Evolutionary conservation across 176 grass and related monocot genomes (phyloP), one percentile per base, ranked within the genome.

Genomic region (Areca catechu): DNA sequence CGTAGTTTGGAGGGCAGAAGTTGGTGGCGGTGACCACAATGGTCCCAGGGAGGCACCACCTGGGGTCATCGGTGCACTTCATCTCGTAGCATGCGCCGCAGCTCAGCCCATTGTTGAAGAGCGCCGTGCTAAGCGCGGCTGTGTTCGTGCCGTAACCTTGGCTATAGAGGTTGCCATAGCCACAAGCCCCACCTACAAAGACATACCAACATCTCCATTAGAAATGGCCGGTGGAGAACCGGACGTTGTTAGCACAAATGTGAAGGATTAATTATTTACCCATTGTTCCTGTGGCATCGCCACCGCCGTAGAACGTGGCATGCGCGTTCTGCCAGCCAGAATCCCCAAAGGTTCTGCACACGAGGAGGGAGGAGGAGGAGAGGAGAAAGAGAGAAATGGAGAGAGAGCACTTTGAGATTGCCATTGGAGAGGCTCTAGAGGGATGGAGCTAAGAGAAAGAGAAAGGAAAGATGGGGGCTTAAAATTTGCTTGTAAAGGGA

Each of bases 81-180:
- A 60, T 60, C 57, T 60, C 57, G 16, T 60, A 60, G 57, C 57
- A 60, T 16, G 57, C 17, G 14, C 57, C 57, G 24, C 57, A 60
- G 57, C 57, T 60, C 7, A 28, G 57, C 1, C 57, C 57, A 9
- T 60, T 30, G 17, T 60, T 60, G 57, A 60, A 60, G 4, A 60
- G 57, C 1, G 57, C 57, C 1, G 57, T 60, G 57, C 57, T 60
- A 2, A 60, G 57, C 5, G 57, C 57, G 0, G 57, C 57, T 15
- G 57, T 60, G 57, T 60, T 60, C 57, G 57, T 60, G 24, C 57
- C 57, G 57, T 60, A 60, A 1, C 57, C 57, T 10, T 60, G 57
- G 24, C 57, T 60, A 27, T 60, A 60, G 15, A 60, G 25, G 16
- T 60, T 60, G 15, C 57, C 57, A 12, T 60, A 60, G 5, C 57